Evolutionary conservation across 2,329 filamentous ascomycete species (phyloP).

Genomic region (Penicillium sp.): DNA sequence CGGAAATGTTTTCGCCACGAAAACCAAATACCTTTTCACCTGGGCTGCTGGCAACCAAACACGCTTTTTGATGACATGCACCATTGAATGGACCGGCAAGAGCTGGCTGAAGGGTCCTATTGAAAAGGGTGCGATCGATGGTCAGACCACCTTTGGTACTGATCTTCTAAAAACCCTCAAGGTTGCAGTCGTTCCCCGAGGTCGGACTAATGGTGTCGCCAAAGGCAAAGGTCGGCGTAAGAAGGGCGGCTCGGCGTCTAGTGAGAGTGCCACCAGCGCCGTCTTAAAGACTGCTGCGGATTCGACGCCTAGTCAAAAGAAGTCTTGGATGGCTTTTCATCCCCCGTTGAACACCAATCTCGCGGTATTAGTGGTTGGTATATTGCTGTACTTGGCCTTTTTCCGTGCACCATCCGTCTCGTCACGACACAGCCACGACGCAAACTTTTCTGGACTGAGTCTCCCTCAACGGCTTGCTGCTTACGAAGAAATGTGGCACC

Average conservation of each 20-base stretch:
- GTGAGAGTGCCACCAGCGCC: slow-evolving; percentile 39
- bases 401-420: slow-evolving; percentile 47
- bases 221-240: slow-evolving; percentile 57
- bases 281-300: slow-evolving; percentile 39
- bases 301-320: slow-evolving; percentile 35
- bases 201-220: slow-evolving; percentile 45
- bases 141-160: slow-evolving; percentile 75
- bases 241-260: slow-evolving; percentile 45
- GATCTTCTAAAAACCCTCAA: slow-evolving; percentile 71
- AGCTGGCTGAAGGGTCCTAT: slow-evolving; percentile 97
- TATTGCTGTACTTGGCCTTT: slow-evolving; percentile 69
- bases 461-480: slow-evolving; percentile 65
- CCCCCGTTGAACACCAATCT: slow-evolving; percentile 71
- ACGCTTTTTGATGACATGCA: slow-evolving; percentile 77
- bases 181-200: slow-evolving; percentile 62
- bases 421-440: slow-evolving; percentile 30
- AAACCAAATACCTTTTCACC: slow-evolving; percentile 89
- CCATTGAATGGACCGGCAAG: slow-evolving; percentile 93
- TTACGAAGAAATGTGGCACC: slow-evolving; percentile 88
- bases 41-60: slow-evolving; percentile 88
- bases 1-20: slow-evolving; percentile 83
- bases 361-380: slow-evolving; percentile 66
- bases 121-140: slow-evolving; percentile 89
- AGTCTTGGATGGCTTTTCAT: slow-evolving; percentile 68
- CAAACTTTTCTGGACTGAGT: slow-evolving; percentile 37